phyloP scores from a whole-genome alignment of 2,329 filamentous ascomycete genomes.

The Rutstroemia sp. region DNA sequence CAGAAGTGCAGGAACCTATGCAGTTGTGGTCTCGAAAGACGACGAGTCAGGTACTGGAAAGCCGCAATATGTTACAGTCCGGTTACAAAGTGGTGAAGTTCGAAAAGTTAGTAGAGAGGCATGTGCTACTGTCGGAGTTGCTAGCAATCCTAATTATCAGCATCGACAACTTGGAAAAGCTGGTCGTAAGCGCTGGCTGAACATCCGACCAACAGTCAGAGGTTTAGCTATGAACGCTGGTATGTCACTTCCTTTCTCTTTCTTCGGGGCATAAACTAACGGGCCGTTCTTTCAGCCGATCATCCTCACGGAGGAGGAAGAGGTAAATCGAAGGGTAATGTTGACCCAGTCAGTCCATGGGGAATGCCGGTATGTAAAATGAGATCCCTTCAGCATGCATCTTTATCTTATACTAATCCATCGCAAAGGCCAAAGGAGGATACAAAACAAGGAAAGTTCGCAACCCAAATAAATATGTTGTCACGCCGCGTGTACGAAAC shows the following conservation, averaged over 20 bases:
- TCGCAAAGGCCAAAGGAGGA: constrained; percentile 62
- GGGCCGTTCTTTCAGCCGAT: constrained; percentile 49
- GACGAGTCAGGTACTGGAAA: constrained; percentile 56
- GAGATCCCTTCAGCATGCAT: constrained; percentile 4
- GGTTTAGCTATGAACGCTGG: constrained; percentile 98
- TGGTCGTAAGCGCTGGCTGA: constrained; percentile 85
- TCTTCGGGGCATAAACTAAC: neutral
- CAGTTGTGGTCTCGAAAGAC: constrained; percentile 81
- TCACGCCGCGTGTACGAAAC: constrained; percentile 76
- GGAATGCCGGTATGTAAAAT: constrained; percentile 71
- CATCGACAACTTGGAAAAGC: constrained; percentile 92
- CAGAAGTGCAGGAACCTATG: constrained; percentile 88
- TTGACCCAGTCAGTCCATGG: constrained; percentile 93
- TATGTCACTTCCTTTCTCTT: constrained; percentile 34
- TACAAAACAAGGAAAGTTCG: constrained; percentile 87
- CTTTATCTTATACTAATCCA: constrained; percentile 2
- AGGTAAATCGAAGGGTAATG: constrained; percentile 98
- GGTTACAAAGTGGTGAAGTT: constrained; percentile 87
- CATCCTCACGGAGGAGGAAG: constrained; percentile 98
- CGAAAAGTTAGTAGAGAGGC: constrained; percentile 85
- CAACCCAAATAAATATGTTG: constrained; percentile 89
- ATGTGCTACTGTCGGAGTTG: constrained; percentile 87
- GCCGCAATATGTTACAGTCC: constrained; percentile 73
- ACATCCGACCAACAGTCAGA: constrained; percentile 89
- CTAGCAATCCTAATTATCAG: constrained; percentile 88